Percentiles rank a stretch among this genome's conserved stretches.
Evolutionary conservation across 2,329 filamentous ascomycete genomes (phyloP).

Genomic region (Fusarium sacchari): DNA sequence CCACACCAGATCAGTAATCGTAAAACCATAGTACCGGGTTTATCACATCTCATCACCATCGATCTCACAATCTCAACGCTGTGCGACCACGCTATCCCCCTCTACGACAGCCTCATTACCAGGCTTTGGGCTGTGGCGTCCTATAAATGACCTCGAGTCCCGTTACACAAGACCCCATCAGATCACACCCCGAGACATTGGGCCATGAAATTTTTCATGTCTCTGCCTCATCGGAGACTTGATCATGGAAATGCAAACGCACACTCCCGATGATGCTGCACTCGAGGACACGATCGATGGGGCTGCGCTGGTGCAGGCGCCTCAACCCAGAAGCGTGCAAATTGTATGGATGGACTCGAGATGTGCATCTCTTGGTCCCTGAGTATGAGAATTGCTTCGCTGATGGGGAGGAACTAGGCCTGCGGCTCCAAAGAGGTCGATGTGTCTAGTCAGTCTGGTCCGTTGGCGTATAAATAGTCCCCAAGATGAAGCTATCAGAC

Average conservation of each 20-base stretch:
- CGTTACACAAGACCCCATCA: slow-evolving; percentile 8
- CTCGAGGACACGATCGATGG: slow-evolving; percentile 24
- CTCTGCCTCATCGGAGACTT: slow-evolving; percentile 25
- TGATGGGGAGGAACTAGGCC: slow-evolving; percentile 63
- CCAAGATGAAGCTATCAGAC: slow-evolving; percentile 8
- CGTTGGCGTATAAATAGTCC: slow-evolving; percentile 35
- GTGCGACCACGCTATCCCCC: slow-evolving; percentile 22
- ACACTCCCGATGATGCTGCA: slow-evolving; percentile 37
- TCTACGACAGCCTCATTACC: slow-evolving; percentile 6
- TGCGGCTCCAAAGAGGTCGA: slow-evolving; percentile 51
- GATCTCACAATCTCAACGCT: slow-evolving; percentile 22
- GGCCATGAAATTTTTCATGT: background rate
- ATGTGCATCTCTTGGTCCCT: slow-evolving; percentile 54
- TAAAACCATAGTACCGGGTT: slow-evolving; percentile 28
- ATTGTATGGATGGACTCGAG: slow-evolving; percentile 66
- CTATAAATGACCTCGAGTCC: slow-evolving; percentile 9
- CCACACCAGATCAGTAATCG: slow-evolving; percentile 4
- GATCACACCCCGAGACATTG: slow-evolving; percentile 39
- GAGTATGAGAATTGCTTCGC: slow-evolving; percentile 69
- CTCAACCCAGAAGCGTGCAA: slow-evolving; percentile 15
- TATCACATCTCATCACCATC: slow-evolving; percentile 22
- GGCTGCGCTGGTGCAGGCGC: slow-evolving; percentile 29
- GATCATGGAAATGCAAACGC: background rate
- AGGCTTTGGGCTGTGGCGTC: slow-evolving; percentile 20
- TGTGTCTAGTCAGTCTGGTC: slow-evolving; percentile 21